Conservation (phyloP, 129 eudicot species). For the Escallonia herrerae region DNA sequence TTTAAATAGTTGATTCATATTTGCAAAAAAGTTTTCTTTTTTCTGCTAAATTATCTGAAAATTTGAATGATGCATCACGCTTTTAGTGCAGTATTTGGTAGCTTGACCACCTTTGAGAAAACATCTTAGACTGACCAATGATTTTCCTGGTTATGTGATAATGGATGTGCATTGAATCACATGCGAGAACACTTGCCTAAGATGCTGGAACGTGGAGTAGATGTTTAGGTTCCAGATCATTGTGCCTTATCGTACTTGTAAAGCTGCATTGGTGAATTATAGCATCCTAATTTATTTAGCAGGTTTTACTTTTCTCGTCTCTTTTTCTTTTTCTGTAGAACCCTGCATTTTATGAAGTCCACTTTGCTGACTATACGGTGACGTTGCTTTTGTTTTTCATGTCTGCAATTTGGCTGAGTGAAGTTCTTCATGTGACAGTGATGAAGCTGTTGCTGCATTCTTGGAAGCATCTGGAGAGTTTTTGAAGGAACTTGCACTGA, state of each 20-base stretch:
- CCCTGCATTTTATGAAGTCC: background rate
- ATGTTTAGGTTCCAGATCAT: background rate
- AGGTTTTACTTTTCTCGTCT: background rate
- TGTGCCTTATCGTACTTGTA: background rate
- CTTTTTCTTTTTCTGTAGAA: background rate
- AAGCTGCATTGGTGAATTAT: background rate
- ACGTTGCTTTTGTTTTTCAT: slow-evolving; percentile 1
- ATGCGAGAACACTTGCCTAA: no score
- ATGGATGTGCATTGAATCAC: no score
- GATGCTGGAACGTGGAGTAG: no score
- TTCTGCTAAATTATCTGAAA: no score
- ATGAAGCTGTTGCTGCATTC: slow-evolving; percentile 69
- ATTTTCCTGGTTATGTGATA: no score
- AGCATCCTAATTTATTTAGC: background rate
- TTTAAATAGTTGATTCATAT: no score
- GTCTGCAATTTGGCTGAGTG: slow-evolving; percentile 8
- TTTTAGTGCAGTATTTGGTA: no score
- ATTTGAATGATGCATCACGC: no score
- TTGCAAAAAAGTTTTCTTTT: no score
- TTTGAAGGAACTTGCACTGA: slow-evolving; percentile 47
- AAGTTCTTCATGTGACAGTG: slow-evolving; percentile 37
- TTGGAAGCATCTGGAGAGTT: slow-evolving; percentile 57
- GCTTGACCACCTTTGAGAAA: no score
- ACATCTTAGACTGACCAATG: no score
- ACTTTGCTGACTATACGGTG: background rate